Evolutionary conservation across 208 protist species (phyloP), one percentile per base, ranked within the genome.

Genomic region (Trypanosoma vivax): DNA sequence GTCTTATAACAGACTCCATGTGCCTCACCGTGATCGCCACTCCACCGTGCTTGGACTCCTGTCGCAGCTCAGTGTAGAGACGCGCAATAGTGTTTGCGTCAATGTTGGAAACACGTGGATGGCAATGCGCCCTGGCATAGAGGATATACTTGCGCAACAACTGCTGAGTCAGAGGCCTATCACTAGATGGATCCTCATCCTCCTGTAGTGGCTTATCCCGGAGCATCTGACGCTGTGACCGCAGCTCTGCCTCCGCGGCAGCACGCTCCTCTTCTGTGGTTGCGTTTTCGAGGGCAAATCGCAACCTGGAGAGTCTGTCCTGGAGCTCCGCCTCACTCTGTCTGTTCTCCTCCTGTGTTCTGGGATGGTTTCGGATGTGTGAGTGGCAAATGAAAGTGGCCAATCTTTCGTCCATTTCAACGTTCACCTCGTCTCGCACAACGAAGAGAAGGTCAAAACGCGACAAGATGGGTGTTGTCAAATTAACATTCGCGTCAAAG

Each of bases 381-480:
- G 79, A 96, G 52, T 87, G 38, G 24, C 97, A 94, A 14, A 99
- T 98, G 66, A 99, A 99, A 7, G 60, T 45, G 0, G 97, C 97
- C 21, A 99, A 76, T 14, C 81, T 66, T 46, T 90, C 78, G 69
- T 99, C 98, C 13, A 84, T 58, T 39, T 96, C 83, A n/a, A 92
- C 88, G 50, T 98, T 96, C 6, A 98, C 92, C 46, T 83, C 86
- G 71, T 99, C 98, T 23, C 86, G 77, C 24, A 99, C 94, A 38
- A 93, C 88, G 60, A 92, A 95, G 25, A 96, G 67, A 16, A 96
- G 67, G 38, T 96, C 88, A 55, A 99, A 99, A 57, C 98, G 97
- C n/a, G 97, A 99, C 31, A 99, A 72, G 65, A 99, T 99, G 7
- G 98, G 97, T 42, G 99, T 97, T 0, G 97, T 98, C 16, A 99